These are phyloP conservation scores for Coemansia sp. DNA, from an alignment of 192 early-diverging fungal species.

Conservation along the genomic window DNA sequence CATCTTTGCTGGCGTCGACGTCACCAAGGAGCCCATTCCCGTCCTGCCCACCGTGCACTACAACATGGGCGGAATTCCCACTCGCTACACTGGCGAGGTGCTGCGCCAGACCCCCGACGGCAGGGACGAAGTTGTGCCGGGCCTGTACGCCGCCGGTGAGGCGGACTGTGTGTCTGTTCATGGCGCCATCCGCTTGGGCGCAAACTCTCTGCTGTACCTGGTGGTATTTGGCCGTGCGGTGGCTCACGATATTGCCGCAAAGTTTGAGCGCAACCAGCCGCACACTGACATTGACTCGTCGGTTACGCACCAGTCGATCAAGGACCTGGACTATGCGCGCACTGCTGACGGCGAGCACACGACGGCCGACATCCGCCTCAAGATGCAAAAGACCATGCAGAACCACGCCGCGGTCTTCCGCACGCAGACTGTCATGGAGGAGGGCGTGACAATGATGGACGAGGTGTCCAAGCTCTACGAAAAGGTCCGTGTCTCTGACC, in stretches of 20 bases:
- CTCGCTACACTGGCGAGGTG: conserved; percentile 96
- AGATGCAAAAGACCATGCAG: conserved; percentile 99
- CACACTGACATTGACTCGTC: conserved; percentile 80
- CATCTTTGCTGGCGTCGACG: conserved; percentile 98
- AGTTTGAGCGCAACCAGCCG: conserved; percentile 85
- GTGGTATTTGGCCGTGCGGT: conserved; percentile 98
- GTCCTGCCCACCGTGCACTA: conserved; percentile 99
- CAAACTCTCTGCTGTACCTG: conserved; percentile 98
- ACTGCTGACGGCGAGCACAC: conserved; percentile 77
- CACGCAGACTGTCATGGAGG: conserved; percentile 84
- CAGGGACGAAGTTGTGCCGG: conserved; percentile 91
- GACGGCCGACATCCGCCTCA: conserved; percentile 86
- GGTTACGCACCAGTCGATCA: conserved; percentile 88
- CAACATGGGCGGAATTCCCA: conserved; percentile 99
- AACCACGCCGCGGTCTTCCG: conserved; percentile 97
- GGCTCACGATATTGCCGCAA: conserved; percentile 93
- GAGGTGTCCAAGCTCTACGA: conserved; percentile 77
- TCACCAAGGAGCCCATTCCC: conserved; percentile 99
- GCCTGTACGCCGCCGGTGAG: conserved; percentile 98
- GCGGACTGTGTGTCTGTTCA: conserved; percentile 98
- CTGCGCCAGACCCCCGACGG: conserved; percentile 77
- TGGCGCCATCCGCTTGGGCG: conserved; percentile 97
- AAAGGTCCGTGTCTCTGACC: conserved; percentile 88
- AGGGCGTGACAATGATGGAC: conserved; percentile 88
- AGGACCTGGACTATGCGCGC: conserved; percentile 94